A percentile compares a stretch with the other conserved stretches of the same genome.
phyloP scores from a whole-genome alignment of 73 alveolate species.

The Uronychia binucleata region DNA sequence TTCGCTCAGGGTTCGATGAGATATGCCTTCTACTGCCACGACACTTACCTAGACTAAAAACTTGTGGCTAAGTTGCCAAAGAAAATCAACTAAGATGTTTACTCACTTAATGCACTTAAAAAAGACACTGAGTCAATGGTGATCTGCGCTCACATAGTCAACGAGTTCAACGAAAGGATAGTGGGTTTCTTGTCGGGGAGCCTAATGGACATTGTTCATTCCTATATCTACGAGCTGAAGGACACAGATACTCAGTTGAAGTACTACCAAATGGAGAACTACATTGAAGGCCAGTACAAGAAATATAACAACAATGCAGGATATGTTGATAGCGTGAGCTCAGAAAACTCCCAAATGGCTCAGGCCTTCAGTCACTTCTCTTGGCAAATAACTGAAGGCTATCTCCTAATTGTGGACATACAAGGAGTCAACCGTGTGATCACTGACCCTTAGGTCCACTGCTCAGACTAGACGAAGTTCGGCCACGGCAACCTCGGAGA shows the following conservation, averaged over 20 bases:
- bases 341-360: not conserved
- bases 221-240: conserved; percentile 49
- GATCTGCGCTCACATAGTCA: too few species aligned
- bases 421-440: conserved; percentile 48
- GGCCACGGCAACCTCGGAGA: conserved; percentile 60
- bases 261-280: conserved; percentile 56
- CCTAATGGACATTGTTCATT: conserved; percentile 50
- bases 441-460: conserved; percentile 61
- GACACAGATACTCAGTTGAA: conserved; percentile 9
- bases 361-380: conserved; percentile 59
- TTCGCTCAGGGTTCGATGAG: too few species aligned
- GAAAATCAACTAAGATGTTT: too few species aligned
- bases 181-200: too few species aligned
- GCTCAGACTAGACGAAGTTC: conserved; percentile 41
- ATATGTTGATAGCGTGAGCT: conserved; percentile 14
- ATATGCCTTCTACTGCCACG: too few species aligned
- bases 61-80: too few species aligned
- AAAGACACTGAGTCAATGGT: too few species aligned
- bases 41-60: too few species aligned
- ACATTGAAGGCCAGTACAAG: conserved; percentile 53
- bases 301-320: conserved; percentile 70
- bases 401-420: conserved; percentile 50
- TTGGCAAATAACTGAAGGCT: conserved; percentile 50
- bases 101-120: too few species aligned
- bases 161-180: too few species aligned